Conservation (phyloP, 2,329 filamentous ascomycete genomes). For the Byssoonygena ceratinophila region DNA sequence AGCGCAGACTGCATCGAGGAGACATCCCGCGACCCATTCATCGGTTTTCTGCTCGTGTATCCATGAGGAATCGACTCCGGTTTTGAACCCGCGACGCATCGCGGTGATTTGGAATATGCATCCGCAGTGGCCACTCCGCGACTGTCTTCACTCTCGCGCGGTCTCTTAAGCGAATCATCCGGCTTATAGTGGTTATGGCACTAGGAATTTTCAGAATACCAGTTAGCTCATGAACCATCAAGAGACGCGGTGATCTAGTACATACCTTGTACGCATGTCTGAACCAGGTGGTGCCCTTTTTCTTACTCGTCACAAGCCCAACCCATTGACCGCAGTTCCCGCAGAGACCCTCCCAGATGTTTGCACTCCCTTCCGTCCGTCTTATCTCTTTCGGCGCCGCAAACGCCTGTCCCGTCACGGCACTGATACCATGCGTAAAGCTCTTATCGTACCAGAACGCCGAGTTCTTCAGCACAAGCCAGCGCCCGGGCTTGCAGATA, state of each 20-base stretch:
- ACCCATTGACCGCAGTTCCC: conserved; percentile 28
- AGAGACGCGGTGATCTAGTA: neutral
- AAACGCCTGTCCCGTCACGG: conserved; percentile 67
- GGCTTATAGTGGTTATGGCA: conserved; percentile 45
- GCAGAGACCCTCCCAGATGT: conserved; percentile 32
- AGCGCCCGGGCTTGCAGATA: conserved; percentile 73
- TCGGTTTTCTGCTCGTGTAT: neutral
- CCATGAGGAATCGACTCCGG: neutral
- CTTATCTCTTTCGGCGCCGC: conserved; percentile 64
- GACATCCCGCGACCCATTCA: neutral
- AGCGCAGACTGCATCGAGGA: neutral
- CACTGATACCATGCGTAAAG: conserved; percentile 78
- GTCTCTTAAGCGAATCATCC: conserved; percentile 58
- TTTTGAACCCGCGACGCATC: neutral
- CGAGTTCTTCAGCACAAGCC: conserved; percentile 81
- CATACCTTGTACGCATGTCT: conserved; percentile 73
- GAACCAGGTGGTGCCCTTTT: conserved; percentile 89
- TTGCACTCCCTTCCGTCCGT: conserved; percentile 67
- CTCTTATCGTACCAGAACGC: conserved; percentile 92
- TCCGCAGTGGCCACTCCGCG: conserved; percentile 20
- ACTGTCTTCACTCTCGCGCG: conserved; percentile 51
- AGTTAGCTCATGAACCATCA: too few species aligned
- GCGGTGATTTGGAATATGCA: conserved; percentile 5
- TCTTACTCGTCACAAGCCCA: conserved; percentile 56
- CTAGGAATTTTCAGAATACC: conserved; percentile 29